Evolutionary conservation across 805 yeast genomes (phyloP), one percentile per base, ranked within the genome.

Genomic region (Osmozyma mogii): DNA sequence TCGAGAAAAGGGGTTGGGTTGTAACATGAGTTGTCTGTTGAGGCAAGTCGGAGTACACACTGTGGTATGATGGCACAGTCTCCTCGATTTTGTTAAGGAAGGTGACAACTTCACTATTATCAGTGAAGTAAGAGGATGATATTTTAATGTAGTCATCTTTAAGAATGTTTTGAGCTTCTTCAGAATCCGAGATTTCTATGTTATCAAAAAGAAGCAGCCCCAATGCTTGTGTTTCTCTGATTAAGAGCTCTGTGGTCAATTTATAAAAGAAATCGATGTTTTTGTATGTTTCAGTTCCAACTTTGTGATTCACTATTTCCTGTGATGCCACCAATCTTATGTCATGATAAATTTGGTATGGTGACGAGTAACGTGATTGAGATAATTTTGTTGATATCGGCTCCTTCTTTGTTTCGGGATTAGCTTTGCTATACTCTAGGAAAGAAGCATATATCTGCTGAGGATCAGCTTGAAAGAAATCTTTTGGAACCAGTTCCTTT

Each of bases 1-100:
- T 79, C 5, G 95, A 70, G 49, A 92, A 89, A 28, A 92, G 61
- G 9, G 96, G 94, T 17, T 73, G 66, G 23, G 78, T 85, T 24
- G 71, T 70, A 12, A 72, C 70, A 3, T 81, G 75, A 7, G 72
- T 56, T 11, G 37, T 41, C 9, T 38, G 35, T 10, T 38, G 40
- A 15, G 41, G 48, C 15, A 44, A 41, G 16, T 71, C 37, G 71
- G 20, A 42, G 39, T 39, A 43, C 31, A 35, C 31, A 24, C 67
- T 34, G 37, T 37, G 43, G 31, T 42, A 47, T 18, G 31, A 27
- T 25, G 41, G 45, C 15, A 41, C 41, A 1, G 50, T 52, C 27
- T 58, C 64, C 22, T 54, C 56, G 15, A 52, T 43, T 33, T 57
- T 57, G 28, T 56, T 45, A 16, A 52, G 38, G 41, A 45, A 51